Base-by-base conservation (phyloP, 306 rosid species). In the Lathyrus tuberosus region DNA sequence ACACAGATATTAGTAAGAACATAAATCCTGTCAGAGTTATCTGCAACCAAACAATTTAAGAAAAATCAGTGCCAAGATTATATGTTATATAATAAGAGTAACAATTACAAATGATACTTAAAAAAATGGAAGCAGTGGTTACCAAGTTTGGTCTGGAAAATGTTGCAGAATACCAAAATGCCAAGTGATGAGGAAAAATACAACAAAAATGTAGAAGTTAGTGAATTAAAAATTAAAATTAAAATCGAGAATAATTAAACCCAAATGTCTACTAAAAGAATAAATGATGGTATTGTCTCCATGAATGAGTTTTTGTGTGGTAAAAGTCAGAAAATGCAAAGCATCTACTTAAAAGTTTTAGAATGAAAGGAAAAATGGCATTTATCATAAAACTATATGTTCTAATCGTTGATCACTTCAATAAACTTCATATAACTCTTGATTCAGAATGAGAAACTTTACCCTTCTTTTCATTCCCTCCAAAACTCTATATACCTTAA, bases 21-120 rank as follows among this genome's bases (percentile, higher is more conserved):
- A 87, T 80, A 81, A 94, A 94, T 70, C 99, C 99, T 12, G n/a
- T 87, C 18, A 94, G 89, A 47, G 99, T 91, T 80, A 91, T 91
- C 97, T 95, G 92, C 79, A 79, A 72, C 63, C 4, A 75, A 79
- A 57, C 40, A 57, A 57, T 28, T 57, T 28, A 70, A 54, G 18
- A 51, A 17, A 66, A 8, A 49, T 81, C 67, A 69, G 72, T 13
- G 12, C 57, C 63, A 40, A 72, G 49, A 70, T 49, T 59, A 49
- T 10, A 65, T 15, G 31, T 52, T 57, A 59, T 63, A 14, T 62
- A 22, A 62, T 65, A 54, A 72, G 37, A 61, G 69, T 54, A 64
- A 47, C 62, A 48, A 14, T 47, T 67, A 61, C 6, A 40, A 73
- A 48, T 54, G 40, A 73, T 13, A 16, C 51, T 56, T 65, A 52